Evolutionary conservation across 495 filamentous ascomycete genomes (phyloP), one percentile per base, ranked within the genome.

Genomic region (Podospora appendiculata): DNA sequence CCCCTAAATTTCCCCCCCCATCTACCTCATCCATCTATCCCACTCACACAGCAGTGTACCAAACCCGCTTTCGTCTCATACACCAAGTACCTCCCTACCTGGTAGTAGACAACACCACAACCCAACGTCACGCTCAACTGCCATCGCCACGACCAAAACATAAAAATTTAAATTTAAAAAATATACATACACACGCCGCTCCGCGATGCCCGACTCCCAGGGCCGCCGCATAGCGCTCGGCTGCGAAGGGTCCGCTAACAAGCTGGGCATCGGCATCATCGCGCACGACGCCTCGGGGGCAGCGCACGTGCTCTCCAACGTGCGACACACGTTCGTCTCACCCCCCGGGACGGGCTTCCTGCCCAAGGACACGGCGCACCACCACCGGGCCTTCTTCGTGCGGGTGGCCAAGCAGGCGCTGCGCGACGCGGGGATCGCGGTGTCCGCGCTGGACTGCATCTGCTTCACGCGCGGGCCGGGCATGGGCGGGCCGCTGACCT

Each of bases 231-330:
- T 98, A 53, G 84, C 89, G 50, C 81, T 98, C 61, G 94, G 94
- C 45, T 88, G 94, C 64, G 93, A 98, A 75, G 92, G 93, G 65
- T 95, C 89, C 44, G 93, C 93, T 71, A 97, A 98, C 77, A 98
- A 98, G 68, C 79, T 98, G 45, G 93, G 93, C 58, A 84, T 97
- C 50, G 93, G 93, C 64, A 76, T 98, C 35, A 96, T 98, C 68
- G 77, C 79, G 32, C 94, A 98, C 73, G 82, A 84, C 52, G 49
- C 52, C 46, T 32, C 11, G 17, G 76, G 75, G 50, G 74, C 79
- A 34, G 79, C 90, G 18, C 72, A 80, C 58, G 83, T 97, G 63
- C 90, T 98, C 56, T 83, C 90, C 62, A 98, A 98, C 70, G 80
- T 98, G 62, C 84, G 93, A 14, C 87, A 97, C 76, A 98, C 93